Conservation (phyloP, 2,329 filamentous ascomycete species). For the Cadophora luteo-olivacea region DNA sequence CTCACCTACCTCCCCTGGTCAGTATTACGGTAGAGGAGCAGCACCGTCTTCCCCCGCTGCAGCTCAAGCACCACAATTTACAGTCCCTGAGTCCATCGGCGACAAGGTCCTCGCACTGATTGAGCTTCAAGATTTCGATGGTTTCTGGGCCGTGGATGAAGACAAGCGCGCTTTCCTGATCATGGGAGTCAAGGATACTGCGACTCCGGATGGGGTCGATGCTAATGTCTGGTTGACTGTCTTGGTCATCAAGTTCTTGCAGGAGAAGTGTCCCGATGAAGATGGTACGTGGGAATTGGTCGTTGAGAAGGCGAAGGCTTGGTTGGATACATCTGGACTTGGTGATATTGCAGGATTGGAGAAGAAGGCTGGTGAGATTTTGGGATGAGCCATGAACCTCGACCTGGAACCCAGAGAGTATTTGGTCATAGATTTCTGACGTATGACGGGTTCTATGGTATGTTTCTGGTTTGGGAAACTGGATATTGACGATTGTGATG, state of each 20-base stretch:
- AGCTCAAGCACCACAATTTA: neutral
- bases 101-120: constrained; percentile 54
- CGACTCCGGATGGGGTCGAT: neutral
- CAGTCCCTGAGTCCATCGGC: constrained; percentile 6
- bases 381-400: too few relatives aligned
- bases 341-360: constrained; percentile 18
- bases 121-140: constrained; percentile 60
- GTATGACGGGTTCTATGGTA: too few relatives aligned
- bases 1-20: neutral
- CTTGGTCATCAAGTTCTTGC: constrained; percentile 57
- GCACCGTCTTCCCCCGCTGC: neutral
- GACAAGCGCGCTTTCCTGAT: constrained; percentile 22
- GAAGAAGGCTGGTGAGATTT: constrained; percentile 16
- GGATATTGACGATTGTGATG: too few relatives aligned
- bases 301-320: constrained; percentile 62
- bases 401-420: too few relatives aligned
- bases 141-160: constrained; percentile 52
- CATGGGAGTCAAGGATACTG: constrained; percentile 27
- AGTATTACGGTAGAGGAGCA: neutral
- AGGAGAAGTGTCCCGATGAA: constrained; percentile 51
- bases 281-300: constrained; percentile 69
- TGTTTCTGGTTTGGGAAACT: too few relatives aligned
- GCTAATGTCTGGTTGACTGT: constrained; percentile 43
- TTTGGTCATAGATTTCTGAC: too few relatives aligned
- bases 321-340: constrained; percentile 47